Evolutionary conservation across 768 basidiomycete species (phyloP), one percentile per base, ranked within the genome.

Genomic region (Termitomyces sp.): DNA sequence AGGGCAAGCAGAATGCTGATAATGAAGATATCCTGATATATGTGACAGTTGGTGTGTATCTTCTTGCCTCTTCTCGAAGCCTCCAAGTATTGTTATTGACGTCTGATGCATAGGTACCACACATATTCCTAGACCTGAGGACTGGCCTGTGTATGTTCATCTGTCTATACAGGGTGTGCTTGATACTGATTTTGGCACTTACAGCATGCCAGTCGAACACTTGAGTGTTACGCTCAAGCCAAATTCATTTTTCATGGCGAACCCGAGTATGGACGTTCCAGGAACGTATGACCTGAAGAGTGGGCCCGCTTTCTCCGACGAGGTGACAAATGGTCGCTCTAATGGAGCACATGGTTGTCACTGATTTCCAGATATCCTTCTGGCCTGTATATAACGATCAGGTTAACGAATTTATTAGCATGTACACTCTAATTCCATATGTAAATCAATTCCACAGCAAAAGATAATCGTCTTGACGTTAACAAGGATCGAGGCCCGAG

Each of bases 231-330:
- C 83, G 13, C 84, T 97, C 75, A 91, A 90, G 66, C 94, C 94
- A 15, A 78, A 77, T 42, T 84, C 84, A 51, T 97, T 97, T 83
- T 98, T 97, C 76, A 79, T 77, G 63, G 75, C 75, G 64, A 96
- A 95, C 72, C 94, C 94, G 3, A 85, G 88, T 62, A 85, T 96
- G 81, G 94, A 97, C 66, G 91, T 96, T 13, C 92, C 92, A 8
- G 85, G 85, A 12, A 80, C 74, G 37, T 79, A 77, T 42, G 92
- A 94, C 69, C 59, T 69, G 2, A 72, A 80, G 57, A 92, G 90
- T 62, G 76, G 78, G 10, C 69, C 79, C 7, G 90, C 90, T 13
- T 90, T 90, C 64, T 48, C 64, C 22, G 61, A 66, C 26, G 62
- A 61, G 13, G 55, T 57, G 9, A 36, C 48, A 13, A 58, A 54